phyloP scores from a whole-genome alignment of 2,329 filamentous ascomycete genomes.

The Botrytis squamosa region DNA sequence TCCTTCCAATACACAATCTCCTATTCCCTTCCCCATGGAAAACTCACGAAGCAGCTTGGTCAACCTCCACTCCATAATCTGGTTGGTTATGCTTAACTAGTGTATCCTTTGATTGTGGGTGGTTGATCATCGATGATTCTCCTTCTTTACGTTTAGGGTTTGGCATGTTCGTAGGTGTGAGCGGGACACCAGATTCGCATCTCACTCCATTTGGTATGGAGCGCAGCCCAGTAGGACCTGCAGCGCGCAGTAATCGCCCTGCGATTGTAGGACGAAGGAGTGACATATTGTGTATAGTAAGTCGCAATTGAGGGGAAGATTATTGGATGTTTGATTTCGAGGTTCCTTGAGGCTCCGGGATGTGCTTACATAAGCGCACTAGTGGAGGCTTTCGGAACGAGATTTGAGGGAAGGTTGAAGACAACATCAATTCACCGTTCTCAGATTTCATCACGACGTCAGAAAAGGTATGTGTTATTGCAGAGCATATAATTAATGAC shows the following conservation, averaged over 20 bases:
- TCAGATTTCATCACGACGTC: conserved; percentile 32
- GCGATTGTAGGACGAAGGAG: conserved; percentile 60
- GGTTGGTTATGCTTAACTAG: conserved; percentile 55
- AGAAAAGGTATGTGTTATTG: conserved; percentile 34
- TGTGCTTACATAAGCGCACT: conserved; percentile 29
- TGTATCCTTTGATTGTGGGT: conserved; percentile 25
- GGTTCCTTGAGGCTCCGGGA: conserved; percentile 21
- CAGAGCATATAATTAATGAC: neutral
- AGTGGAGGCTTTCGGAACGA: conserved; percentile 31
- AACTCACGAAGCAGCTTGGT: conserved; percentile 87
- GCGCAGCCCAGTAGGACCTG: conserved; percentile 42
- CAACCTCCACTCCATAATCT: conserved; percentile 76
- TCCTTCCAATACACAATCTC: too few relatives aligned
- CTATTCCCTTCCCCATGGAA: conserved; percentile 34
- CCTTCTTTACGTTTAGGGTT: conserved; percentile 40
- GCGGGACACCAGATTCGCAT: conserved; percentile 44
- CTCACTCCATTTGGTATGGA: conserved; percentile 49
- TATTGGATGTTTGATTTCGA: conserved; percentile 9
- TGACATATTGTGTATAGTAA: conserved; percentile 53
- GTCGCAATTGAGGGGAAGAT: conserved; percentile 19
- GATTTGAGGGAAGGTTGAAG: conserved; percentile 23
- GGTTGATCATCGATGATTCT: conserved; percentile 24
- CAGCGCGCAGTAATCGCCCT: conserved; percentile 52
- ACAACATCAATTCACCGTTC: conserved; percentile 28
- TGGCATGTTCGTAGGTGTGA: conserved; percentile 43